Evolutionary conservation across 2,329 filamentous ascomycete species (phyloP).

Genomic region (Penicillium sp.): DNA sequence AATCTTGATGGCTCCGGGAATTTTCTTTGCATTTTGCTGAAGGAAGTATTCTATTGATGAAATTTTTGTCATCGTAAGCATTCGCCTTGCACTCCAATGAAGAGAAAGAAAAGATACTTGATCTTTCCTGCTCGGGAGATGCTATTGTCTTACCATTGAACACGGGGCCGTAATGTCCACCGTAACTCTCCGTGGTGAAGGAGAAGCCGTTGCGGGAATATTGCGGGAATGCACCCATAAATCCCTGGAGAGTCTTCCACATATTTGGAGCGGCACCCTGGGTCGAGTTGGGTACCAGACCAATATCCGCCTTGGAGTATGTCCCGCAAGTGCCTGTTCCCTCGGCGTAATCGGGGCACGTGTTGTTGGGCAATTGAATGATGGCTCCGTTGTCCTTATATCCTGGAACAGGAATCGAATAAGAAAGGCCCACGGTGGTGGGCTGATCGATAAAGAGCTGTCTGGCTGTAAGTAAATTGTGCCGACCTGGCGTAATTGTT

Average conservation of each 20-base stretch:
- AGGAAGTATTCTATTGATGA: slow-evolving; percentile 12
- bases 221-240: slow-evolving; percentile 56
- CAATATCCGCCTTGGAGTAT: slow-evolving; percentile 48
- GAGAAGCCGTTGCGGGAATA: slow-evolving; percentile 48
- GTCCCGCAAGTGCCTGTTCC: slow-evolving; percentile 46
- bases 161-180: slow-evolving; percentile 54
- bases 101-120: neutral
- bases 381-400: slow-evolving; percentile 8
- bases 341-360: slow-evolving; percentile 13
- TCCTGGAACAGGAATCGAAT: slow-evolving; percentile 13
- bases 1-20: slow-evolving; percentile 13
- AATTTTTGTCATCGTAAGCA: neutral
- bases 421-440: slow-evolving; percentile 17
- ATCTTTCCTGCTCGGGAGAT: no score
- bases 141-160: slow-evolving; percentile 36
- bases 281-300: slow-evolving; percentile 50
- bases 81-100: neutral
- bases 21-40: slow-evolving; percentile 12
- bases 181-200: slow-evolving; percentile 53
- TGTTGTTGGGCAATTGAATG: slow-evolving; percentile 9
- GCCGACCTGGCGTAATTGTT: no score
- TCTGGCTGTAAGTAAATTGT: neutral
- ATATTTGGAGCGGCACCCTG: slow-evolving; percentile 51
- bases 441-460: slow-evolving; percentile 21
- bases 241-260: slow-evolving; percentile 57